Conservation (phyloP, 2,329 filamentous ascomycete genomes). For the Verticillium isaacii region DNA sequence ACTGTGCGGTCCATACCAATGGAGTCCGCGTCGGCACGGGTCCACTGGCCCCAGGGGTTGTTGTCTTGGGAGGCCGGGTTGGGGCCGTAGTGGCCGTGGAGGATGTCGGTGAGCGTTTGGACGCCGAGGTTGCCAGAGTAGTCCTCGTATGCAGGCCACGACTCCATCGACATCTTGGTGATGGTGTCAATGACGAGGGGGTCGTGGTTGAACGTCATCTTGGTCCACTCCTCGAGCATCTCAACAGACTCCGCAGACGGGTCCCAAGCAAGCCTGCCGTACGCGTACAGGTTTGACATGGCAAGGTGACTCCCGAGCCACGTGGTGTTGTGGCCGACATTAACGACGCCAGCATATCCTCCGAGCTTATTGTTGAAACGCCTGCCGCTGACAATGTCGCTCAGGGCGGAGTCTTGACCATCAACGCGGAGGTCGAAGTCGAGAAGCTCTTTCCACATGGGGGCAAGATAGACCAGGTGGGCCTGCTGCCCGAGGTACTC, state of each 20-base stretch:
- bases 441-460: constrained; percentile 63
- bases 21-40: constrained; percentile 51
- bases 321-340: constrained; percentile 60
- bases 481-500: constrained; percentile 69
- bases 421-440: constrained; percentile 64
- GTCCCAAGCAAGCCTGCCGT: constrained; percentile 63
- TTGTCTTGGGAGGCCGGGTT: constrained; percentile 62
- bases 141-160: constrained; percentile 67
- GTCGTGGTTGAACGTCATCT: constrained; percentile 58
- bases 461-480: constrained; percentile 63
- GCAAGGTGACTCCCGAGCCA: constrained; percentile 67
- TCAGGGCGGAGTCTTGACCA: constrained; percentile 46
- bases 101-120: constrained; percentile 64
- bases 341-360: constrained; percentile 63
- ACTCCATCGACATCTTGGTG: constrained; percentile 59
- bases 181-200: constrained; percentile 52
- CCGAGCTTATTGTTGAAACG: constrained; percentile 52
- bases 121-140: constrained; percentile 67
- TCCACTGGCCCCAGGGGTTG: constrained; percentile 71
- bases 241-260: constrained; percentile 40
- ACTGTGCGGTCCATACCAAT: constrained; percentile 72
- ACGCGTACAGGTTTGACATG: constrained; percentile 70
- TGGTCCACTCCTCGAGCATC: constrained; percentile 62
- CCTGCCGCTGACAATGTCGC: constrained; percentile 56
- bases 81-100: constrained; percentile 63